Conservation (phyloP, 768 basidiomycete genomes). For the Cubamyces sp. region DNA sequence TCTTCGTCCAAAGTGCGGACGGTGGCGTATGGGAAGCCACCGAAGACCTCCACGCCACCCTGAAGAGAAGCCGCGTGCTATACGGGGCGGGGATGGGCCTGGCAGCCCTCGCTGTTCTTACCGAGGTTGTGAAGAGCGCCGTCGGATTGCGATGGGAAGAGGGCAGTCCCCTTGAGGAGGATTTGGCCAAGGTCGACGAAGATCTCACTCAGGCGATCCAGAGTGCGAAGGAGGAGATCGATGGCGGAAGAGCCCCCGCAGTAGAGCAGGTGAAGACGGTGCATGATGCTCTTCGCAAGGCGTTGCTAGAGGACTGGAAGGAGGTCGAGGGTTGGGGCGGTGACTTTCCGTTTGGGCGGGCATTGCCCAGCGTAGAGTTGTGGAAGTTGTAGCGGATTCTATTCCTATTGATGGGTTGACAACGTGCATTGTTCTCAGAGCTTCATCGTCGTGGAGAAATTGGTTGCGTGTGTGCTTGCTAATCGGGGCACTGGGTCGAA, state of each 20-base stretch:
- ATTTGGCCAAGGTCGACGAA: constrained; percentile 66
- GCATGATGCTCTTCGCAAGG: constrained; percentile 50
- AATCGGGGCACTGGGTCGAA: too few species aligned
- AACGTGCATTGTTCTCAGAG: too few species aligned
- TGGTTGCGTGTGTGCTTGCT: too few species aligned
- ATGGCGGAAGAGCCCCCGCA: constrained; percentile 55
- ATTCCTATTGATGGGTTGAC: neutral
- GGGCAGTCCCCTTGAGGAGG: constrained; percentile 58
- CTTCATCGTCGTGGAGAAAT: too few species aligned
- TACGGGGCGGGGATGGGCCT: constrained; percentile 83
- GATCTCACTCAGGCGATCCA: constrained; percentile 84
- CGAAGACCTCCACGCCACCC: constrained; percentile 50
- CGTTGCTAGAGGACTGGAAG: constrained; percentile 53
- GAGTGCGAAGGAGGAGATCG: constrained; percentile 77
- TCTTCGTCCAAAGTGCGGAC: constrained; percentile 50
- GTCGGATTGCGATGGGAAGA: constrained; percentile 64
- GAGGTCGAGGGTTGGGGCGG: constrained; percentile 69
- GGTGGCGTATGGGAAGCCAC: constrained; percentile 46
- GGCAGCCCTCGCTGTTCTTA: constrained; percentile 57
- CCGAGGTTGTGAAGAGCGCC: constrained; percentile 61
- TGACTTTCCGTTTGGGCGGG: constrained; percentile 78
- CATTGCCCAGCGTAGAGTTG: constrained; percentile 55
- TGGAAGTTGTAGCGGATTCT: constrained; percentile 49
- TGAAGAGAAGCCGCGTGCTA: constrained; percentile 63
- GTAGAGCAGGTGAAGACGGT: constrained; percentile 49